A percentile compares a stretch with the other conserved stretches of the same genome.
phyloP scores from a whole-genome alignment of 2,329 filamentous ascomycete genomes.

The Grosmannia huntii region DNA sequence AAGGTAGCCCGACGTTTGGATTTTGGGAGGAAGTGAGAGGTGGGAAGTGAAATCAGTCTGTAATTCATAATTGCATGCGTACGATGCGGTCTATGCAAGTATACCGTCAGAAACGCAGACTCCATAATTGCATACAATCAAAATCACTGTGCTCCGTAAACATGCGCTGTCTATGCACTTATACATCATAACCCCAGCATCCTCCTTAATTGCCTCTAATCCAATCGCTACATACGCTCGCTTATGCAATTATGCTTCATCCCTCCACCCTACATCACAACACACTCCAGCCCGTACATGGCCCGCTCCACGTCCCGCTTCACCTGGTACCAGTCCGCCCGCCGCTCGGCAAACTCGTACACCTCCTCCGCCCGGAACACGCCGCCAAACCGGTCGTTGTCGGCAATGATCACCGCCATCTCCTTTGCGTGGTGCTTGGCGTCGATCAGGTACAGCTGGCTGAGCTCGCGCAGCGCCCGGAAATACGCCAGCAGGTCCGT shows the following conservation, averaged over 20 bases:
- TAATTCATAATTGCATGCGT: too few species aligned
- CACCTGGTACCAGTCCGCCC: slow-evolving; percentile 92
- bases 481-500: slow-evolving; percentile 81
- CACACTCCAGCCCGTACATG: slow-evolving; percentile 92
- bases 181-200: too few species aligned
- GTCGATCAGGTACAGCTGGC: slow-evolving; percentile 91
- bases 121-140: too few species aligned
- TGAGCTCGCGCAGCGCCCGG: slow-evolving; percentile 77
- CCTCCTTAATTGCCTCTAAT: too few species aligned
- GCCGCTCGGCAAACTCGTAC: slow-evolving; percentile 87
- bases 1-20: slow-evolving; percentile 77
- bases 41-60: too few species aligned
- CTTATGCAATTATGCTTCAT: background rate
- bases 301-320: slow-evolving; percentile 81
- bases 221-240: background rate
- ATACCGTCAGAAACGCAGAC: too few species aligned
- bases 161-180: too few species aligned
- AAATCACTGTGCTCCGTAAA: too few species aligned
- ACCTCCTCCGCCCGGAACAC: slow-evolving; percentile 95
- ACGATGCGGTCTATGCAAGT: too few species aligned
- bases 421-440: slow-evolving; percentile 82
- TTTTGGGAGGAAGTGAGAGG: slow-evolving; percentile 41
- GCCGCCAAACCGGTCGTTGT: slow-evolving; percentile 77
- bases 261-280: slow-evolving; percentile 56
- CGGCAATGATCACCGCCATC: slow-evolving; percentile 88